Percentiles rank a stretch among this genome's conserved stretches.
Conservation (phyloP, 257 asterid genomes). For the Phtheirospermum japonicum region DNA sequence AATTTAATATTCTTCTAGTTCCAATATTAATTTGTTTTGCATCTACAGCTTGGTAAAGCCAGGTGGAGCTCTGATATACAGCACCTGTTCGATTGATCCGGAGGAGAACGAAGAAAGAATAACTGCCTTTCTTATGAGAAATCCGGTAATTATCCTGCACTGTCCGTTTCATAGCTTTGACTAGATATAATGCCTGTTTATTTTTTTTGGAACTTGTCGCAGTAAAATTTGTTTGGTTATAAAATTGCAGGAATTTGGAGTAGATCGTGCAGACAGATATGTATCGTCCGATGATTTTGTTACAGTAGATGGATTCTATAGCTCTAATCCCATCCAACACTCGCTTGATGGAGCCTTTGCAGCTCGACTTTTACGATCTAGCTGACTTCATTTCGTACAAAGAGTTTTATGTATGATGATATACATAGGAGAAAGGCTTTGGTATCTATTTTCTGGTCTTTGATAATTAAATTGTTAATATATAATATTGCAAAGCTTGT, state of each 20-base stretch:
- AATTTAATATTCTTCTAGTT: slow-evolving; percentile 7
- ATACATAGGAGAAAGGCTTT: too few species aligned
- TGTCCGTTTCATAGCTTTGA: background rate
- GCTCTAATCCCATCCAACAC: slow-evolving; percentile 75
- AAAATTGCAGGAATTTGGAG: slow-evolving; percentile 54
- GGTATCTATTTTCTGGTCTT: too few species aligned
- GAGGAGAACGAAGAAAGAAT: slow-evolving; percentile 90
- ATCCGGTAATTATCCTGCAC: slow-evolving; percentile 46
- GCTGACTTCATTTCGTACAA: too few species aligned
- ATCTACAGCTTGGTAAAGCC: slow-evolving; percentile 71
- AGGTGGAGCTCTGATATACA: slow-evolving; percentile 73
- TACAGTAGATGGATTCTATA: slow-evolving; percentile 55
- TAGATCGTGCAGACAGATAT: slow-evolving; percentile 59
- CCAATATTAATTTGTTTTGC: slow-evolving; percentile 22
- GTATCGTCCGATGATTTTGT: slow-evolving; percentile 52
- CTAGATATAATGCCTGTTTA: too few species aligned
- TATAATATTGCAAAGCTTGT: too few species aligned
- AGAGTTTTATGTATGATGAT: too few species aligned
- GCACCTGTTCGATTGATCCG: slow-evolving; percentile 89
- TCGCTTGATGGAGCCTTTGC: slow-evolving; percentile 93
- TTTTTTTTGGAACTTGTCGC: too few species aligned
- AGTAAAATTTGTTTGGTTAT: slow-evolving; percentile 7
- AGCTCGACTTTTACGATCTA: slow-evolving; percentile 72
- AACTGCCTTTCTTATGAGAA: slow-evolving; percentile 72
- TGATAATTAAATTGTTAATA: too few species aligned